Base-by-base conservation (phyloP, 257 asterid genomes). In the Linaria vulgaris region DNA sequence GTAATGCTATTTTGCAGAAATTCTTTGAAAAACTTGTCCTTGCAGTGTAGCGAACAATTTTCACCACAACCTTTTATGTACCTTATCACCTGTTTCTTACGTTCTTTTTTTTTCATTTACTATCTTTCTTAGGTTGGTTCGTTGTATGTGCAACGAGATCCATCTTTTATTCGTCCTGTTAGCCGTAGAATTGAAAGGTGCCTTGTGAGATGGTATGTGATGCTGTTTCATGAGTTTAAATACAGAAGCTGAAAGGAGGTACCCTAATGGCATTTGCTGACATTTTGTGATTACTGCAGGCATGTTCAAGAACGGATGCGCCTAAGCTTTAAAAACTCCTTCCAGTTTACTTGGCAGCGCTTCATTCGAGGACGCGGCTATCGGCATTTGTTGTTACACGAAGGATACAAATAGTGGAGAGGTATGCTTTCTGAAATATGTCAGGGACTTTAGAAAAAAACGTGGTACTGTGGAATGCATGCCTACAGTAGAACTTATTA, bases 161-260 rank as follows among this genome's bases (percentile, higher is more conserved):
- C 94, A 19, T 79, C 99, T 31, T 73, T 85, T 51, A 69, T 92
- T 71, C 99, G 99, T 39, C 97, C 99, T 1, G 70, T 85, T 67
- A 85, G 85, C 74, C 89, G 91, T 71, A 97, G 95, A 12, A 81
- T 92, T 62, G 80, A 82, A 78, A 87, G 99, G 85, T 92, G 99
- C 79, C 85, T 92, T 38, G 94, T 85, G 59, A 83, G 99, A 87
- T 92, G 99, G 96, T 91, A 81, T 69, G 88, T 70, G 22, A 48
- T 73, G 49, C 43, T 58, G 20, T 31, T 73, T n/a, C 59, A 16
- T 45, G 39, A 17, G 44, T 56, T 57, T n/a, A 17, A 50, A 56
- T 74, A 63, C 21, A 56, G 69, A 66, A 77, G 69, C 74, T 67
- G 44, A 66, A 54, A 43, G 56, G 31, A 66, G 30, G 47, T 52